Evolutionary conservation across 257 asterid genomes (phyloP).

Genomic region (Scutellaria galericulata): DNA sequence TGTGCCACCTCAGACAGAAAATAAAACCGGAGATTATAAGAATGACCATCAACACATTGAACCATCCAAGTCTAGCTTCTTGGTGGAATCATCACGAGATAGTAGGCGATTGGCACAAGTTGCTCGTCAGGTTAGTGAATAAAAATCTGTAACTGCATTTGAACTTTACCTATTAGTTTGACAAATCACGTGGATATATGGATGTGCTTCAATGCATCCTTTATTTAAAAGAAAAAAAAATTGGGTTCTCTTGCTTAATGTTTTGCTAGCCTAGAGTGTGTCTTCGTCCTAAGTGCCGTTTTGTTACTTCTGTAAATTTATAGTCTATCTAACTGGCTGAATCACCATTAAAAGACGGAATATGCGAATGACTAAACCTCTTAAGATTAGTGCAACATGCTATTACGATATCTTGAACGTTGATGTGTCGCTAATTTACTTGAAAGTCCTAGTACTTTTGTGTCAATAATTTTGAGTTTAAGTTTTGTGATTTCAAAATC

Average conservation of each 20-base stretch:
- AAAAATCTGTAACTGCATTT: slow-evolving; percentile 11
- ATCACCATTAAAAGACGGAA: not conserved
- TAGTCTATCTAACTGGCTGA: not conserved
- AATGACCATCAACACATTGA: slow-evolving; percentile 35
- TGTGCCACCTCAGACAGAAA: slow-evolving; percentile 40
- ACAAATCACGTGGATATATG: slow-evolving; percentile 6
- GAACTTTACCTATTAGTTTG: slow-evolving; percentile 13
- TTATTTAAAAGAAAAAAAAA: not conserved
- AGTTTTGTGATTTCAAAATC: not conserved
- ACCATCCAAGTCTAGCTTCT: slow-evolving; percentile 43
- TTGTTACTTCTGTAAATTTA: not conserved
- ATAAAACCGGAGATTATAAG: slow-evolving; percentile 35
- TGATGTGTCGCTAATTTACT: not conserved
- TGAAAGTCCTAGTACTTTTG: not conserved
- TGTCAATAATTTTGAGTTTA: not conserved
- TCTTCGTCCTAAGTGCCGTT: slow-evolving; percentile 7
- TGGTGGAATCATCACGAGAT: slow-evolving; percentile 57
- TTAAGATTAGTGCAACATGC: slow-evolving; percentile 12
- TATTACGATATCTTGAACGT: not conserved
- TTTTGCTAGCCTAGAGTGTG: slow-evolving; percentile 4
- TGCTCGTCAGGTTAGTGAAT: slow-evolving; percentile 74
- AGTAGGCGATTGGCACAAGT: slow-evolving; percentile 66
- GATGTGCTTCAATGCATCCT: not conserved
- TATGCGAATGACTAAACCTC: not conserved
- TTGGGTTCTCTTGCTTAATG: not conserved